Conservation (phyloP, 345 rosid genomes). For the Linum tenue region DNA sequence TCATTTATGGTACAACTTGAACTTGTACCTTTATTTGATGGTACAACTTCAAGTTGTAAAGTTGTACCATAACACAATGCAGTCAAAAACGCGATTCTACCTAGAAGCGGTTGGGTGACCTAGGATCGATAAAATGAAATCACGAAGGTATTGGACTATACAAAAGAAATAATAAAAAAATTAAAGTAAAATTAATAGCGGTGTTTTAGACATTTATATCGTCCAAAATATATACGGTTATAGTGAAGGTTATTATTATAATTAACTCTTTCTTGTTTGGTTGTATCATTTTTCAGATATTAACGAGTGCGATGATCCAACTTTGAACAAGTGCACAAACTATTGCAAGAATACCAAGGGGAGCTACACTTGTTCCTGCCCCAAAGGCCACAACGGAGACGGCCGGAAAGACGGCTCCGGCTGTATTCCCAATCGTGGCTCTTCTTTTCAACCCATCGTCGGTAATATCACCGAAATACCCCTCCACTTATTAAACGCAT, state of each 20-base stretch:
- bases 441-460: background rate
- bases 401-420: background rate
- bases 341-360: constrained; percentile 1
- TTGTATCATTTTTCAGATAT: background rate
- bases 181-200: no score
- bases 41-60: no score
- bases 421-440: background rate
- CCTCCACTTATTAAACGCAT: no score
- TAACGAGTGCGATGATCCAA: background rate
- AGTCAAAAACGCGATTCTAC: no score
- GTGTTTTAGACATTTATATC: no score
- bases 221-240: background rate
- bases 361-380: background rate
- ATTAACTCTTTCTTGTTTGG: background rate
- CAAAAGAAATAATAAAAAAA: no score
- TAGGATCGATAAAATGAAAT: no score
- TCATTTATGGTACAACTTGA: no score
- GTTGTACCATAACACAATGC: no score
- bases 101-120: no score
- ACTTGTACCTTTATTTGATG: no score
- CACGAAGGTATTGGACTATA: no score
- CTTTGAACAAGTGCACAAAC: background rate
- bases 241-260: background rate
- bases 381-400: constrained; percentile 4
- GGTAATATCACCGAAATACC: background rate